A percentile compares a stretch with the other conserved stretches of the same genome.
Conservation (phyloP, 495 filamentous ascomycete genomes). For the Amniculicola lignicola region DNA sequence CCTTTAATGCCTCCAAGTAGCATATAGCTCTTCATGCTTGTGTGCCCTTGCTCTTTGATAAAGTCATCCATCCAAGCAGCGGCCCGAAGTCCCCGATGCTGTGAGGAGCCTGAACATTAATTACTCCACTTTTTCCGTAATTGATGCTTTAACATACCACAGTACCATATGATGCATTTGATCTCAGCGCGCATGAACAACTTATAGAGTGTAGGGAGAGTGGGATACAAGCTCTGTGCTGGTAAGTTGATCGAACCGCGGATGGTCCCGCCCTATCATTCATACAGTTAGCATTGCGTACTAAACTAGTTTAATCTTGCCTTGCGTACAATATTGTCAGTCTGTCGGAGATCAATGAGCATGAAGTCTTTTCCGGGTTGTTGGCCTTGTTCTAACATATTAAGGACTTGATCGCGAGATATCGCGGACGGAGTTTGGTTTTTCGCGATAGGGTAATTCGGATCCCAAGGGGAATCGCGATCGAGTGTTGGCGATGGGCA, state of each 20-base stretch:
- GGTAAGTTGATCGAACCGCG: slow-evolving; percentile 67
- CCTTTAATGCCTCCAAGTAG: slow-evolving; percentile 62
- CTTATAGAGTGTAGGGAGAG: slow-evolving; percentile 55
- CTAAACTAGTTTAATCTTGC: too few relatives aligned
- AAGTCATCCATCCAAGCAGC: slow-evolving; percentile 67
- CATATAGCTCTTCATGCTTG: slow-evolving; percentile 52
- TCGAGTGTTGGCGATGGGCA: not conserved
- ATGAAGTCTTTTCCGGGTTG: slow-evolving; percentile 14
- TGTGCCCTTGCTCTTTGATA: slow-evolving; percentile 48
- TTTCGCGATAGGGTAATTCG: slow-evolving; percentile 3
- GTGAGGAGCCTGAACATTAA: slow-evolving; percentile 55
- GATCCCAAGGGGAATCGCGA: slow-evolving; percentile 15
- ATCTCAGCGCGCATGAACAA: slow-evolving; percentile 52
- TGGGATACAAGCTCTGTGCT: slow-evolving; percentile 61
- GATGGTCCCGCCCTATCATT: slow-evolving; percentile 60
- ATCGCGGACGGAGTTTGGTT: slow-evolving; percentile 4
- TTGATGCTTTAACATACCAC: too few relatives aligned
- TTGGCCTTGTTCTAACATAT: slow-evolving; percentile 1
- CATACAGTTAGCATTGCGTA: too few relatives aligned
- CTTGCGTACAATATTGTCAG: slow-evolving; percentile 4
- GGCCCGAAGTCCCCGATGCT: slow-evolving; percentile 59
- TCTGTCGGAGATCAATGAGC: slow-evolving; percentile 12
- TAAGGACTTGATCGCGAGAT: not conserved
- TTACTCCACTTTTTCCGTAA: too few relatives aligned
- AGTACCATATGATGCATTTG: slow-evolving; percentile 62